A percentile compares a stretch with the other conserved stretches of the same genome.
Conservation (phyloP, 176 grass and related monocot genomes). For the Alopecurus myosuroides region DNA sequence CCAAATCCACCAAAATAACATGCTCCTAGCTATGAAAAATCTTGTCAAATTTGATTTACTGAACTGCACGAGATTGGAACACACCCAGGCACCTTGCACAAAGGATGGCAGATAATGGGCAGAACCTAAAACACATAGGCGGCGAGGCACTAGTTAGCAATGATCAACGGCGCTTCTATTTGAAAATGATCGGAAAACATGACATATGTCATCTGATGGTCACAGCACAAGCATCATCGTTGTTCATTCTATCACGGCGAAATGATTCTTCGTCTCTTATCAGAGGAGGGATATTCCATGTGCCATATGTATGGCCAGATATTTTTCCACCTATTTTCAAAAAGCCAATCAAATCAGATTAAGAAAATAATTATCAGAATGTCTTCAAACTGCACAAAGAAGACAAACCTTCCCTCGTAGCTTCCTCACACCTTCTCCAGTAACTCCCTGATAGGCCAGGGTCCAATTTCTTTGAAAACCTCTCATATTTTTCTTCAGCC, state of each 20-base stretch:
- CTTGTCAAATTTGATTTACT: background rate
- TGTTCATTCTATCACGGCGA: conserved; percentile 26
- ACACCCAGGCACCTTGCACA: background rate
- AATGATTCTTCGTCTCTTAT: conserved; percentile 74
- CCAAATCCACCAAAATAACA: background rate
- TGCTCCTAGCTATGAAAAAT: background rate
- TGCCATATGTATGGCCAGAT: conserved; percentile 61
- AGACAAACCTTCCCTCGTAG: conserved; percentile 69
- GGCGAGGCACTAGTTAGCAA: conserved; percentile 2
- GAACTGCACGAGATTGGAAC: background rate
- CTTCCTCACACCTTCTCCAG: conserved; percentile 89
- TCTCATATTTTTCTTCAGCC: conserved; percentile 72
- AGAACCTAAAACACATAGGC: background rate
- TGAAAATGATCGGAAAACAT: conserved; percentile 5
- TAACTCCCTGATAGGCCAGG: conserved; percentile 54
- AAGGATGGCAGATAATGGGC: background rate
- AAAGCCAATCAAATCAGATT: background rate
- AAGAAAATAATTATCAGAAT: background rate
- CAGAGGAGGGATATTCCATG: conserved; percentile 81
- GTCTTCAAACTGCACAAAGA: background rate
- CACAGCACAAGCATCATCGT: background rate
- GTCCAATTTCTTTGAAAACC: conserved; percentile 57
- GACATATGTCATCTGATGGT: conserved; percentile 2
- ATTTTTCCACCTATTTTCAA: conserved; percentile 46
- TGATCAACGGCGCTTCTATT: background rate